Conservation (phyloP, 2,329 filamentous ascomycete genomes). For the Phialophora tarda region DNA sequence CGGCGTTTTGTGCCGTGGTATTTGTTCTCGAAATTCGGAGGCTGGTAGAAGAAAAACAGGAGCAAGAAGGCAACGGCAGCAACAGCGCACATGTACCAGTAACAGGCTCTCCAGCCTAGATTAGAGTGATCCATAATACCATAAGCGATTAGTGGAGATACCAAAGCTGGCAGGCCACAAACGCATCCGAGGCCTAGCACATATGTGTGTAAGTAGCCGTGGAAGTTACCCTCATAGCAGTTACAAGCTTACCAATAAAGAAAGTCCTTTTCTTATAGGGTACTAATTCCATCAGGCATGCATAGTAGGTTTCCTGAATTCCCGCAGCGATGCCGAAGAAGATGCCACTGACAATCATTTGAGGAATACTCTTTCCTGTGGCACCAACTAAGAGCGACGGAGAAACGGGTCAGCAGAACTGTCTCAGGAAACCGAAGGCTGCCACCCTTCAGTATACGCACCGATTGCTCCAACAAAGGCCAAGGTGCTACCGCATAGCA, state of each 20-base stretch:
- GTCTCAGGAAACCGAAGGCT: too few relatives aligned
- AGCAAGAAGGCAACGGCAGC: conserved; percentile 22
- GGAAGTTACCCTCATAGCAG: conserved; percentile 19
- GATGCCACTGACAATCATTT: conserved; percentile 47
- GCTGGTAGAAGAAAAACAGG: conserved; percentile 53
- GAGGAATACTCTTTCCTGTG: conserved; percentile 46
- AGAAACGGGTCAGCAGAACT: background rate
- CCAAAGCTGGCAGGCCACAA: conserved; percentile 41
- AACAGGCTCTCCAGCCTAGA: conserved; percentile 57
- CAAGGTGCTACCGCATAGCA: conserved; percentile 44
- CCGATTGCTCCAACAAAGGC: conserved; percentile 47
- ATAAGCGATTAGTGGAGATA: conserved; percentile 56
- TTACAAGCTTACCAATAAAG: conserved; percentile 44
- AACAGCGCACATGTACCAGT: conserved; percentile 43
- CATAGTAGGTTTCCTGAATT: conserved; percentile 49
- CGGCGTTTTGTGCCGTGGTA: conserved; percentile 42
- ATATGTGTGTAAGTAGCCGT: too few relatives aligned
- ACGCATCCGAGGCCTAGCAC: conserved; percentile 24
- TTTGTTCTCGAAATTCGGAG: conserved; percentile 55
- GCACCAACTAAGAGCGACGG: too few relatives aligned
- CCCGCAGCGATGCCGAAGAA: conserved; percentile 48
- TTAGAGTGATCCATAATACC: conserved; percentile 51
- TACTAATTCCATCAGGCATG: conserved; percentile 49
- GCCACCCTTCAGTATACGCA: too few relatives aligned
- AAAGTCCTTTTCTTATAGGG: conserved; percentile 47